phyloP scores from a whole-genome alignment of 2,329 filamentous ascomycete species.

The Plenodomus biglobosus region DNA sequence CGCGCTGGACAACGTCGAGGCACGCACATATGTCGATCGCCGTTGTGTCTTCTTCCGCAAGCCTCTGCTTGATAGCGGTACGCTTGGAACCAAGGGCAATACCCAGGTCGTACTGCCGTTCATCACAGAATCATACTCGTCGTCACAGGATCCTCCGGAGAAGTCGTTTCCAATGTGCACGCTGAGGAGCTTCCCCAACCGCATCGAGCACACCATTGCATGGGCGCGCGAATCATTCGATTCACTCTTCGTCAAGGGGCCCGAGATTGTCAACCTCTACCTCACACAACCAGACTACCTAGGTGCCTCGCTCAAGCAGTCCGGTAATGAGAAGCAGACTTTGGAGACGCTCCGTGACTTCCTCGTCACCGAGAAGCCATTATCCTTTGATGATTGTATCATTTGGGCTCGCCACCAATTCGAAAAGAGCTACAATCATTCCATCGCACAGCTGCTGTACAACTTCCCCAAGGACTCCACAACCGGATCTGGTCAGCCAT shows the following conservation, averaged over 20 bases:
- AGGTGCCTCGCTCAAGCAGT: constrained; percentile 82
- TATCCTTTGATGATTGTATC: constrained; percentile 94
- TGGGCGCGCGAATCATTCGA: constrained; percentile 98
- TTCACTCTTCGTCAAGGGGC: constrained; percentile 87
- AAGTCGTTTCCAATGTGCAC: constrained; percentile 99
- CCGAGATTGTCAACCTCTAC: constrained; percentile 93
- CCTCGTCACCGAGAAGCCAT: constrained; percentile 85
- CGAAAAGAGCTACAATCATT: constrained; percentile 95
- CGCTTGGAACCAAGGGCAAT: constrained; percentile 98
- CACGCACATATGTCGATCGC: constrained; percentile 92
- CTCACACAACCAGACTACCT: constrained; percentile 90
- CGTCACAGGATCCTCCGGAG: constrained; percentile 94
- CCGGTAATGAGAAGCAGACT: constrained; percentile 92
- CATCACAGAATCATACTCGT: constrained; percentile 95
- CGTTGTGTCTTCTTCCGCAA: constrained; percentile 99
- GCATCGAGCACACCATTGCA: constrained; percentile 97
- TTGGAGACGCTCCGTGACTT: constrained; percentile 88
- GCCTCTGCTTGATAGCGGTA: constrained; percentile 92
- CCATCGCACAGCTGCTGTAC: constrained; percentile 90
- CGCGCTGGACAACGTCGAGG: constrained; percentile 95
- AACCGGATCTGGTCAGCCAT: constrained; percentile 84
- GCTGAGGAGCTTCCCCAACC: constrained; percentile 93
- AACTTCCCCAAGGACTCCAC: constrained; percentile 96
- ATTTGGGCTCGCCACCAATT: constrained; percentile 93
- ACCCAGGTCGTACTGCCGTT: constrained; percentile 91